Percentiles rank a stretch among this genome's conserved stretches.
phyloP scores from a whole-genome alignment of 768 basidiomycete species.

The Tylopilus intermedius region DNA sequence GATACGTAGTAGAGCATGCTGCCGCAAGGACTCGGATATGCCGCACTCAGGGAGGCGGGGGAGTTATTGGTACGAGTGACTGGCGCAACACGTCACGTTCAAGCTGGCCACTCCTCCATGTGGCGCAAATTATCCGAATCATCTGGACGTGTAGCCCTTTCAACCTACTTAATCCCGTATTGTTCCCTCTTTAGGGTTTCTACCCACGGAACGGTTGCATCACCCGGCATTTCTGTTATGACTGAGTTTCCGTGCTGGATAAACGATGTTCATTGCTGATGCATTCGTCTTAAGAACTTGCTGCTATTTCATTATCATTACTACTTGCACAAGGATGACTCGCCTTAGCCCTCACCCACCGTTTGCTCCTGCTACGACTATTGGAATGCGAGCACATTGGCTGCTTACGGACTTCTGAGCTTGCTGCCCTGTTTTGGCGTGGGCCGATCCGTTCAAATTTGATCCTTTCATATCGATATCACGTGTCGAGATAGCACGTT shows the following conservation, averaged over 20 bases:
- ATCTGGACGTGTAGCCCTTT: conserved; percentile 1
- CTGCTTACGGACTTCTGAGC: neutral
- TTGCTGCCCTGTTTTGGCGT: neutral
- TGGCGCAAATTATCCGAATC: neutral
- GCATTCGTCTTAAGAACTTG: neutral
- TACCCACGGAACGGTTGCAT: conserved; percentile 6
- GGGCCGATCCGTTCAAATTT: neutral
- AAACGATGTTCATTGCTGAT: conserved; percentile 7
- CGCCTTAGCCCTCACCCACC: neutral
- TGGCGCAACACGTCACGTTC: conserved; percentile 2
- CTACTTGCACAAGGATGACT: conserved; percentile 3
- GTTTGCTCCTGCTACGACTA: conserved; percentile 3
- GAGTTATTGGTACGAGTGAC: neutral
- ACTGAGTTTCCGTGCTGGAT: conserved; percentile 8
- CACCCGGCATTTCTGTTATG: conserved; percentile 9
- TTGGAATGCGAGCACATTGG: neutral
- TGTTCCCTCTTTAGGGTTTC: conserved; percentile 23
- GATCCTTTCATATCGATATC: neutral
- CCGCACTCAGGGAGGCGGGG: conserved; percentile 5
- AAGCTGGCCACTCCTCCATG: neutral
- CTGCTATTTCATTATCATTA: no score
- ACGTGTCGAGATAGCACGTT: neutral
- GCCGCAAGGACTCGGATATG: neutral
- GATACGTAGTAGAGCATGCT: conserved; percentile 1
- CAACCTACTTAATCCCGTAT: conserved; percentile 19